phyloP scores from a whole-genome alignment of 257 asterid genomes.

The Solanum ossicruentum region DNA sequence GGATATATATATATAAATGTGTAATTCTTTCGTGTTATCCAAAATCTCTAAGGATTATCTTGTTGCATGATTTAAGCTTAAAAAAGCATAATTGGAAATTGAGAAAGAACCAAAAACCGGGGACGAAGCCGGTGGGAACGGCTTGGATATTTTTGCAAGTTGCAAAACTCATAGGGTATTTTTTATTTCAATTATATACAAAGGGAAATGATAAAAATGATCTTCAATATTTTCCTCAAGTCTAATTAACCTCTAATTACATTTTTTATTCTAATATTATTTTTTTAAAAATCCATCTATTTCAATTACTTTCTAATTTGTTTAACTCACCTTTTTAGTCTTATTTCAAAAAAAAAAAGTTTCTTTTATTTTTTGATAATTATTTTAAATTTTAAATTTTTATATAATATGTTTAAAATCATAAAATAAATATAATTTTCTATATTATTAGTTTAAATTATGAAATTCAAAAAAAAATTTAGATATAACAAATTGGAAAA shows the following conservation, averaged over 20 bases:
- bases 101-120: neutral
- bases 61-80: neutral
- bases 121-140: neutral
- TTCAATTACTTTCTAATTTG: too few relatives aligned
- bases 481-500: too few relatives aligned
- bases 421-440: neutral
- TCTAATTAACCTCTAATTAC: neutral
- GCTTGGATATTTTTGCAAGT: neutral
- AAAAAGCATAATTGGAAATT: neutral
- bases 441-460: neutral
- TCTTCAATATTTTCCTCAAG: neutral
- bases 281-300: too few relatives aligned
- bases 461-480: neutral
- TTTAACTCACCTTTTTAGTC: neutral
- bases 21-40: neutral
- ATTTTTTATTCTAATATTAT: neutral
- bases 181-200: neutral
- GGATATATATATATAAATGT: neutral
- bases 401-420: neutral
- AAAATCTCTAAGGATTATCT: neutral
- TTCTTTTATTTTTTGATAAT: neutral
- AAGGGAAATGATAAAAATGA: neutral
- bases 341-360: neutral
- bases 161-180: neutral
- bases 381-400: neutral